Evolutionary conservation across 1,139 yeast species (phyloP), one percentile per base, ranked within the genome.

Genomic region (Candida sp.): DNA sequence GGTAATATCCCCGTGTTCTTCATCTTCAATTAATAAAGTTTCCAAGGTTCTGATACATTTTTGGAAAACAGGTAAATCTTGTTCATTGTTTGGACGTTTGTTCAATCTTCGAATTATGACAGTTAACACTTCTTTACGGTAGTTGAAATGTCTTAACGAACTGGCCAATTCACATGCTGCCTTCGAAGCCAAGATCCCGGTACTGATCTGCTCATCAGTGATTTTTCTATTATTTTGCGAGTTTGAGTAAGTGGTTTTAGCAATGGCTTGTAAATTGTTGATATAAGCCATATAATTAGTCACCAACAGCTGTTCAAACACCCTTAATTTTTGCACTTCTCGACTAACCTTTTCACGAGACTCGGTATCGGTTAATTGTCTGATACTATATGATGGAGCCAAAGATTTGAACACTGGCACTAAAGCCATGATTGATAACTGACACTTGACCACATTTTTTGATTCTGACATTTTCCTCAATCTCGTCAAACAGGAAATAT

Each of bases 331-430:
- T 15, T 87, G 83, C 34, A 91, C 85, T 22, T 93, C 99, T 58
- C 77, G 87, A 21, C 93, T 73, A 4, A 89, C 96, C 56, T 82
- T 87, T 55, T 87, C 95, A 50, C 81, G 79, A 63, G 81, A 82
- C 61, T 93, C 99, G 1, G 79, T 63, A 12, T 89, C 97, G 1
- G 89, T 77, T 43, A 93, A 70, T 2, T 95, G 85, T 59, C 97
- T 76, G 47, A 93, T 90, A 51, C 84, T 78, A 63, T 93, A 93
- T 3, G 95, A 84, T 1, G 99, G 99, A 3, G 95, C 84, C 43
- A 93, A 77, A 45, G 85, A 79, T 57, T 87, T 89, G 72, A 88
- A 89, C 4, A 89, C 87, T 1, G 95, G 90, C 3, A 90, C 84
- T 47, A 91, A 73, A 0, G 98, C 84, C 53, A 90, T 69, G 45